A percentile compares a stretch with the other conserved stretches of the same genome.
Conservation (phyloP, 2,329 filamentous ascomycete species). For the Thelonectria discophora region DNA sequence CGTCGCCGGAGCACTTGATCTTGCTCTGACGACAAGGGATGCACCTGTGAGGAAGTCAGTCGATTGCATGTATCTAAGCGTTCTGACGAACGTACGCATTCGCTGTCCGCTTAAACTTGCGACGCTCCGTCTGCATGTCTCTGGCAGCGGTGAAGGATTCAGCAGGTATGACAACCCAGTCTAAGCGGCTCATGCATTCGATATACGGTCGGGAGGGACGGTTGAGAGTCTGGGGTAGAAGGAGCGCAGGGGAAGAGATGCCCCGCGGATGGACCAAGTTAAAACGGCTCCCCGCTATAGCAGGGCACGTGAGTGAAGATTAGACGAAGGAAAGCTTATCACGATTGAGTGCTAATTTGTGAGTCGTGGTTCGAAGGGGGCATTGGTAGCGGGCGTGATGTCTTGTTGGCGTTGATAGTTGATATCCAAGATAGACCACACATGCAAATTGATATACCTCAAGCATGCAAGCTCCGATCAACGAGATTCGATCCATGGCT, state of each 20-base stretch:
- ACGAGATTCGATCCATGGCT: neutral
- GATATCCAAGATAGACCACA: neutral
- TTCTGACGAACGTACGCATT: slow-evolving; percentile 13
- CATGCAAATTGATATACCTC: neutral
- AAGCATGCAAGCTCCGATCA: neutral
- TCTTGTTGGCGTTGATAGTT: neutral
- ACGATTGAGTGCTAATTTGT: neutral
- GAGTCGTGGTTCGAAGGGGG: neutral
- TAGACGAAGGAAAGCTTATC: neutral
- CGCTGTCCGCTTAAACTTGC: slow-evolving; percentile 17
- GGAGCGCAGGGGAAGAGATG: neutral
- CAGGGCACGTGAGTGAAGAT: neutral
- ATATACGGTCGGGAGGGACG: neutral
- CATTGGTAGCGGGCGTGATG: neutral
- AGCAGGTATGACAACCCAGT: neutral
- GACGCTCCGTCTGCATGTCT: slow-evolving; percentile 18
- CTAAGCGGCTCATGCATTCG: neutral
- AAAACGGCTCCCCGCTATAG: neutral
- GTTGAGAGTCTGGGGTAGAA: neutral
- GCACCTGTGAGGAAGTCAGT: neutral
- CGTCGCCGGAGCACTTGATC: slow-evolving; percentile 19
- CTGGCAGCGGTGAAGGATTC: neutral
- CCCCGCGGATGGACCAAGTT: neutral
- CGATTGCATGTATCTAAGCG: neutral
- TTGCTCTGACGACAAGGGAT: slow-evolving; percentile 18